Evolutionary conservation across 73 alveolate genomes (phyloP), one percentile per base, ranked within the genome.

Genomic region (Diophrys appendiculata): DNA sequence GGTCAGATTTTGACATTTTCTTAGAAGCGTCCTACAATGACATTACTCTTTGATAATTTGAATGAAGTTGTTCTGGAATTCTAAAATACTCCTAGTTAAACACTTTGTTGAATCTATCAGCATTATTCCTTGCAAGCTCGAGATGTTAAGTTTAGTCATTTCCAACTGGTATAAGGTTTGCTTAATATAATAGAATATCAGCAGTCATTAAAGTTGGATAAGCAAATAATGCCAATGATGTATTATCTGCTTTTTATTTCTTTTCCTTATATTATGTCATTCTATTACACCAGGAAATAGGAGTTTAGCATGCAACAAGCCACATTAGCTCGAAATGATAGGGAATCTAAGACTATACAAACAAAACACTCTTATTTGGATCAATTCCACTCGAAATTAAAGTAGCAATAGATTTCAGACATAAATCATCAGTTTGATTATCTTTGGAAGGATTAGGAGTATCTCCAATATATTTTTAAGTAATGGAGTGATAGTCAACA

Each of bases 151-250:
- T 92, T 73, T 94, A 88, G 60, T 94, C 99, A 27, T 88, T 91
- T 11, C 99, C 99, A 34, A 94, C 99, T 0, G 99, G 99, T 25
- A 94, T 97, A 34, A 77, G 78, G 29, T 87, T 80, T 8, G 97
- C 95, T 68, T 93, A 78, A 29, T 92, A 94, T 18, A 92, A 80
- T 68, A 94, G 75, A 43, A 94, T 92, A 74, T 94, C 98, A 11
- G 98, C 96, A 0, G 98, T 97, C 99, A 94, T 92, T 29, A 94
- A 82, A 25, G 88, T 89, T 27, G 98, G 98, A 68, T 94, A 94
- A 14, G 95, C 65, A 52, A 65, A 92, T 11, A 94, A 81, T 2
- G 97, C 97, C 26, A 92, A 35, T 25, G 93, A 72, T 14, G 95
- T 77, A 29, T 54, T 35, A 56, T 85, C 74, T 32, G 72, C 84